Base-by-base conservation (phyloP, 1,284 basidiomycete species). In the Cerioporus squamosus region DNA sequence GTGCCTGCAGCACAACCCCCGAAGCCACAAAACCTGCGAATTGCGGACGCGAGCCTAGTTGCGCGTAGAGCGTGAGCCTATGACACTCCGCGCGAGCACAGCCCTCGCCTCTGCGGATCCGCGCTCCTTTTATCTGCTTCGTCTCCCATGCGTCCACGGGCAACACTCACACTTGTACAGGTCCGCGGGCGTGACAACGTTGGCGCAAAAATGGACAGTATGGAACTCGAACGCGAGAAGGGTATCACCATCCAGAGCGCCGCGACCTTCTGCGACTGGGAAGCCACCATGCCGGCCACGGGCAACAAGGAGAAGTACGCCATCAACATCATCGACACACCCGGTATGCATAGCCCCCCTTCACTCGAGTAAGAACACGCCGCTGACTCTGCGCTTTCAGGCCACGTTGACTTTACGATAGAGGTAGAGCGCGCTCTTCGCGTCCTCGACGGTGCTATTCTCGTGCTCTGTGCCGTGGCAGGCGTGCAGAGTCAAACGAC, bases 171-270 rank as follows among this genome's bases (percentile, higher is more conserved):
- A 29, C 29, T 23, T n/a, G 5, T n/a, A 26, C 66, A 92, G 90
- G 90, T 93, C 64, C 84, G 97, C 66, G 97, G 97, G 42, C 85
- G 92, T 55, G 97, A 99, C 75, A 89, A 90, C 50, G 95, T 99
- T 23, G 97, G 97, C 50, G 97, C 97, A 23, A 99, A 99, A 81
- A 99, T 99, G 97, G 97, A 99, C 77, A 94, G 91, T 70, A 99
- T 99, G 97, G 97, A 99, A 68, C 82, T 99, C 8, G 97, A 99
- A 75, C 83, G 97, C 49, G 97, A 99, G 77, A 99, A 99, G 79
- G 97, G 97, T 49, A 99, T 99, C 71, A 99, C 97, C 26, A 99
- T 99, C 66, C 97, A 99, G 77, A 95, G 93, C 69, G 97, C 97
- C 5, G 97, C 97, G 2, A 99, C 97, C 0, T 99, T 97, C 77